Evolutionary conservation across 768 basidiomycete species (phyloP).

Genomic region (Termitomyces sp.): DNA sequence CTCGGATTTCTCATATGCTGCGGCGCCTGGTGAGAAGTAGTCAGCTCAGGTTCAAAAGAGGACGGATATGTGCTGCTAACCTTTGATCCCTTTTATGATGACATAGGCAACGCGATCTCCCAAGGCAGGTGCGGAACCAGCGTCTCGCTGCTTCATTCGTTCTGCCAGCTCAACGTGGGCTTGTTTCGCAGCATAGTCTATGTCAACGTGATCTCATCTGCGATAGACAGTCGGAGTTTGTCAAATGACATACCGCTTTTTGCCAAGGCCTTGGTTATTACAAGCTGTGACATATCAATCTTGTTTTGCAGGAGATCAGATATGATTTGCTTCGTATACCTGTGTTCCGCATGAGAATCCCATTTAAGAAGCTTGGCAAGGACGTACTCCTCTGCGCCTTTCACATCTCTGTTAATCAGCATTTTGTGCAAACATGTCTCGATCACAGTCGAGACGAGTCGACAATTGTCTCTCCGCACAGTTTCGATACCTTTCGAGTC

Average conservation of each 20-base stretch:
- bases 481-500: slow-evolving; percentile 99
- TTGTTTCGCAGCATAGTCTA: slow-evolving; percentile 92
- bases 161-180: slow-evolving; percentile 95
- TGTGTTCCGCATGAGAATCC: slow-evolving; percentile 23
- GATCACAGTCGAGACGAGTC: slow-evolving; percentile 96
- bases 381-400: slow-evolving; percentile 83
- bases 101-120: slow-evolving; percentile 99
- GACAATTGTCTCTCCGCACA: slow-evolving; percentile 96
- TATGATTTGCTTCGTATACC: slow-evolving; percentile 91
- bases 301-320: slow-evolving; percentile 94
- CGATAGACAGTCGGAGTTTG: neutral
- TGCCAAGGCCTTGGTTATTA: slow-evolving; percentile 95
- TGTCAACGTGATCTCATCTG: neutral
- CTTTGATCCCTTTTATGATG: slow-evolving; percentile 94
- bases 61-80: slow-evolving; percentile 28
- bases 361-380: neutral
- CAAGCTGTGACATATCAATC: slow-evolving; percentile 97
- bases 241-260: slow-evolving; percentile 59
- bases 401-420: slow-evolving; percentile 92
- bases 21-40: slow-evolving; percentile 56
- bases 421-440: slow-evolving; percentile 98
- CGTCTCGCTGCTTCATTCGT: slow-evolving; percentile 94
- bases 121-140: slow-evolving; percentile 94
- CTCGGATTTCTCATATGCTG: slow-evolving; percentile 98
- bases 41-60: neutral